Evolutionary conservation across 164 flowering plant species (phyloP).

Genomic region (Umbellularia californica): DNA sequence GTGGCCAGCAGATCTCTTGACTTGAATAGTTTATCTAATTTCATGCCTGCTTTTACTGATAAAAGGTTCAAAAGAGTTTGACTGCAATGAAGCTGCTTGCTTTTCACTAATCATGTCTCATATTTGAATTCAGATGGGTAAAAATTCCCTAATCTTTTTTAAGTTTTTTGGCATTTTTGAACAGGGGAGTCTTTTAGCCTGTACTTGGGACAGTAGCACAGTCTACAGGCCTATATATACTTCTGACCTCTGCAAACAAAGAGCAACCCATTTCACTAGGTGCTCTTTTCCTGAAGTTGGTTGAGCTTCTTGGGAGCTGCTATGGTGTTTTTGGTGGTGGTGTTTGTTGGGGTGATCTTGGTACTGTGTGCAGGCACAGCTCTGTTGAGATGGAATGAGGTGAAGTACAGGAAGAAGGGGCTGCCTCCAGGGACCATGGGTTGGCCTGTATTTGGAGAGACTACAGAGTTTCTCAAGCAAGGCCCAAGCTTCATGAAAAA

Average conservation of each 20-base stretch:
- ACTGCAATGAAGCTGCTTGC: no score
- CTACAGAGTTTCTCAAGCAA: constrained; percentile 84
- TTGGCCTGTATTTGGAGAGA: constrained; percentile 95
- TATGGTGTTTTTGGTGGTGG: constrained; percentile 56
- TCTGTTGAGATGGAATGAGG: constrained; percentile 73
- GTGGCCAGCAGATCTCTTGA: no score
- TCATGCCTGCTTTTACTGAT: no score
- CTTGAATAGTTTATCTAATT: no score
- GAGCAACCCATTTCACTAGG: neutral
- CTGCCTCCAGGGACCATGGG: constrained; percentile 98
- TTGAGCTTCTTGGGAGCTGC: constrained; percentile 29
- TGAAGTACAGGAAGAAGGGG: constrained; percentile 72
- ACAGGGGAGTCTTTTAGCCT: constrained; percentile 15
- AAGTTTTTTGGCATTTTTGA: neutral
- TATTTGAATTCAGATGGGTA: no score
- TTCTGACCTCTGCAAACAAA: constrained; percentile 4
- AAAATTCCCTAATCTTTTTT: no score
- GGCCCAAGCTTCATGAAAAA: constrained; percentile 86
- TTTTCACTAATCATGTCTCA: no score
- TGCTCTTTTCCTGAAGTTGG: constrained; percentile 18
- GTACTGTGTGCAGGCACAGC: constrained; percentile 48
- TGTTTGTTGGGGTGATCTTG: constrained; percentile 30
- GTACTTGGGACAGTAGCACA: constrained; percentile 13
- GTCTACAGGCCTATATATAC: constrained; percentile 35
- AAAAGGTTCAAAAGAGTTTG: no score